Evolutionary conservation across 306 rosid genomes (phyloP).

Genomic region (Castanea crenata): DNA sequence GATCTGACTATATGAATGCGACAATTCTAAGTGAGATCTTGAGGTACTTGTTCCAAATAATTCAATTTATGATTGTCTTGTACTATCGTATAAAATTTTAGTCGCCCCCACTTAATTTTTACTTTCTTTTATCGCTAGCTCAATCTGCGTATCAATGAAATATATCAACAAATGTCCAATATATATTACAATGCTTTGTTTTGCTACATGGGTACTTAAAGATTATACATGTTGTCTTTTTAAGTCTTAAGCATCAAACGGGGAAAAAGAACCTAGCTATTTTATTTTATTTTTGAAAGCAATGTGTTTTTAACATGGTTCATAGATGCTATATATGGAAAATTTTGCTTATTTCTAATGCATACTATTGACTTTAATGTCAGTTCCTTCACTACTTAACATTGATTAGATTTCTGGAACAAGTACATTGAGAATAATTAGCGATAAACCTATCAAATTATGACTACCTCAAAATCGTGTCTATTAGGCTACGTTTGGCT

Average conservation of each 20-base stretch:
- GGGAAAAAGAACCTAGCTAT: background rate
- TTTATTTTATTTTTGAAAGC: background rate
- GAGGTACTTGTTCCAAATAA: constrained; percentile 54
- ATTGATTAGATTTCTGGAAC: no score
- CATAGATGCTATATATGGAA: background rate
- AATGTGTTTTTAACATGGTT: background rate
- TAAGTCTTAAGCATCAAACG: background rate
- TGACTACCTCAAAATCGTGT: background rate
- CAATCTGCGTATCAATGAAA: background rate
- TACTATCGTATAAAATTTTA: background rate
- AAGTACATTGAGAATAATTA: background rate
- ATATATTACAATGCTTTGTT: background rate
- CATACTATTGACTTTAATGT: background rate
- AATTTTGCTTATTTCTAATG: background rate
- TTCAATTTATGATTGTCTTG: constrained; percentile 20
- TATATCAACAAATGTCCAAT: background rate
- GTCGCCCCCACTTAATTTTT: background rate
- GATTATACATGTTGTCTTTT: background rate
- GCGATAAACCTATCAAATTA: background rate
- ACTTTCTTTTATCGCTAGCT: background rate
- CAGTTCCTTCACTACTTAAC: background rate
- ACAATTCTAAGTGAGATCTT: constrained; percentile 81
- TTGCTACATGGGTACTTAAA: background rate
- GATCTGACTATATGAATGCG: constrained; percentile 84
- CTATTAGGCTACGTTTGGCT: no score